Conservation (phyloP, 2,329 filamentous ascomycete species). For the Thyridium curvatum region DNA sequence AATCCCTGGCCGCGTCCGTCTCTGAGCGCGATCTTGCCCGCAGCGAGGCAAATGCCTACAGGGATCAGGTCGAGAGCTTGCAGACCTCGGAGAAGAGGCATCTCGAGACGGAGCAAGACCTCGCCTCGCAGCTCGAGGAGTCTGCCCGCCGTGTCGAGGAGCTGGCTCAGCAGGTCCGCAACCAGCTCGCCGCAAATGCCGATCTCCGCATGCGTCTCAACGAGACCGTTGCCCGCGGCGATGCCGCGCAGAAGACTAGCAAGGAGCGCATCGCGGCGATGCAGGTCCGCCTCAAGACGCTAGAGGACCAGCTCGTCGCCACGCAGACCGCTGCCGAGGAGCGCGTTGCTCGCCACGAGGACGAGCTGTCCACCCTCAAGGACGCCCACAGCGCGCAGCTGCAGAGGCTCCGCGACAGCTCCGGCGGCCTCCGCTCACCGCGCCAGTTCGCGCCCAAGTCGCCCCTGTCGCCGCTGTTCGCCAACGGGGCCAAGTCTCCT, state of each 20-base stretch:
- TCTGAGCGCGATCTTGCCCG: slow-evolving; percentile 68
- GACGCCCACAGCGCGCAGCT: slow-evolving; percentile 75
- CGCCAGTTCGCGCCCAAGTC: slow-evolving; percentile 50
- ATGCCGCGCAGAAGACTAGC: slow-evolving; percentile 74
- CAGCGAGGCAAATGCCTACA: slow-evolving; percentile 56
- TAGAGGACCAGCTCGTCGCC: slow-evolving; percentile 78
- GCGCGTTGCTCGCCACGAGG: slow-evolving; percentile 75
- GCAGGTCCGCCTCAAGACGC: slow-evolving; percentile 69
- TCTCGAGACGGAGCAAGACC: slow-evolving; percentile 53
- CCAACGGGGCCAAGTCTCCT: slow-evolving; percentile 42
- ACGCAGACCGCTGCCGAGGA: slow-evolving; percentile 87
- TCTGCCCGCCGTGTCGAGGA: slow-evolving; percentile 70
- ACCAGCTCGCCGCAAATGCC: slow-evolving; percentile 74
- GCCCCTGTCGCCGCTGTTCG: slow-evolving; percentile 57
- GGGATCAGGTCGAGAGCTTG: slow-evolving; percentile 53
- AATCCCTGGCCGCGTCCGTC: slow-evolving; percentile 61
- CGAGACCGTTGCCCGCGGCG: slow-evolving; percentile 75
- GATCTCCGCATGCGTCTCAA: slow-evolving; percentile 69
- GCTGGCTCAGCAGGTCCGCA: slow-evolving; percentile 70
- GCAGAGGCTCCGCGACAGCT: slow-evolving; percentile 58
- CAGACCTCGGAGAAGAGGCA: slow-evolving; percentile 49
- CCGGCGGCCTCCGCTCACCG: slow-evolving; percentile 33
- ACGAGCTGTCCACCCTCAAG: slow-evolving; percentile 69
- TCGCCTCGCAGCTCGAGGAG: slow-evolving; percentile 64
- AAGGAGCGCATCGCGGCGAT: slow-evolving; percentile 77